Percentiles rank a stretch among this genome's conserved stretches.
Conservation (phyloP, 495 filamentous ascomycete species). For the Pyrenopolyporus hunteri region DNA sequence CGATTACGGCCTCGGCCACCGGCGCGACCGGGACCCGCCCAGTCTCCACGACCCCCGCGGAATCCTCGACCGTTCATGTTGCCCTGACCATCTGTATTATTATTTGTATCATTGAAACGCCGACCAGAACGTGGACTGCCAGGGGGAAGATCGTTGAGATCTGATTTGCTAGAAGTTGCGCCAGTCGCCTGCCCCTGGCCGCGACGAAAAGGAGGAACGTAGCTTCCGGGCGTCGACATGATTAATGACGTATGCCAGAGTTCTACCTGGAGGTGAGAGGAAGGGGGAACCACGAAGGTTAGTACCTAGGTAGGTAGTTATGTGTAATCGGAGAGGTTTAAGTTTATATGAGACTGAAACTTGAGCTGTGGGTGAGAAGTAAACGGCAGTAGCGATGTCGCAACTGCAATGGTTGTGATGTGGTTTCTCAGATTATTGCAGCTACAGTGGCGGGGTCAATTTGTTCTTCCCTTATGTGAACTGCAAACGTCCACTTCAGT, state of each 20-base stretch:
- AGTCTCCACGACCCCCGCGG: background rate
- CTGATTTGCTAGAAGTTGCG: background rate
- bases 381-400: background rate
- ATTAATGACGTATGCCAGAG: background rate
- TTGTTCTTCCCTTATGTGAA: background rate
- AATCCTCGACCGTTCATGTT: background rate
- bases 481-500: background rate
- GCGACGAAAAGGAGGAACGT: conserved; percentile 13
- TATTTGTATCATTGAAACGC: background rate
- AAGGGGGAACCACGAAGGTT: background rate
- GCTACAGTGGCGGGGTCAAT: background rate
- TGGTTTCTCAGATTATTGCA: background rate
- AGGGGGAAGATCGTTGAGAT: background rate
- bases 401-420: background rate
- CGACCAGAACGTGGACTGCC: background rate
- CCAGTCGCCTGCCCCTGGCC: background rate
- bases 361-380: background rate
- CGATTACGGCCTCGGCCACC: background rate
- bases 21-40: background rate
- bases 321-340: background rate
- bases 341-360: background rate
- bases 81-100: background rate
- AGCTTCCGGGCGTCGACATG: background rate
- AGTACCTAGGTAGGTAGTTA: background rate
- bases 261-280: no score